Conservation (phyloP, 2,329 filamentous ascomycete species). For the Calycina herbarum region DNA sequence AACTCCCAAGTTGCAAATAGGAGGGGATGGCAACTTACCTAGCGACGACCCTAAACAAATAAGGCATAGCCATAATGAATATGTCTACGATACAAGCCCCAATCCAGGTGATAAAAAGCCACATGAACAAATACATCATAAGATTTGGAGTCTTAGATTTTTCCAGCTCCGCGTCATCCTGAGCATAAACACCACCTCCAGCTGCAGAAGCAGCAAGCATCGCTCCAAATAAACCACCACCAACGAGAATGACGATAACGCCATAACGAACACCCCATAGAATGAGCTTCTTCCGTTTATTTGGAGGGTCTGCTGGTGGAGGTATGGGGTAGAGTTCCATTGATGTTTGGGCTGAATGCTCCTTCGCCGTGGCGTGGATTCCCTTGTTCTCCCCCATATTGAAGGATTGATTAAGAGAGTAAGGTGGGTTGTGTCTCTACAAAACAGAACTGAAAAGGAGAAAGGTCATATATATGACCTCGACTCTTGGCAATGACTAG, state of each 20-base stretch:
- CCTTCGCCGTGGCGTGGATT: no score
- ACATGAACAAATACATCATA: conserved; percentile 7
- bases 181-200: not conserved
- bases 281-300: conserved; percentile 1
- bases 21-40: no score
- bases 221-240: not conserved
- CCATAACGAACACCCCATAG: conserved; percentile 9
- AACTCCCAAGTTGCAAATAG: no score
- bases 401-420: no score
- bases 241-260: not conserved
- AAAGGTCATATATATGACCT: no score
- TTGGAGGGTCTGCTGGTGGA: not conserved
- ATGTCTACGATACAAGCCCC: conserved; percentile 2
- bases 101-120: conserved; percentile 6
- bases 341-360: no score
- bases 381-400: no score
- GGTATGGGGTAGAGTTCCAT: no score
- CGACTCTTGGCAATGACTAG: no score
- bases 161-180: not conserved
- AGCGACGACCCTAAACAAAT: not conserved
- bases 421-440: no score
- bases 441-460: no score
- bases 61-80: conserved; percentile 1
- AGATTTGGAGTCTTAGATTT: conserved; percentile 1
- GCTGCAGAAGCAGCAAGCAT: not conserved